These are phyloP conservation scores for Fusarium incarnatum DNA, from an alignment of 2,329 filamentous ascomycete genomes.

Conservation along the genomic window DNA sequence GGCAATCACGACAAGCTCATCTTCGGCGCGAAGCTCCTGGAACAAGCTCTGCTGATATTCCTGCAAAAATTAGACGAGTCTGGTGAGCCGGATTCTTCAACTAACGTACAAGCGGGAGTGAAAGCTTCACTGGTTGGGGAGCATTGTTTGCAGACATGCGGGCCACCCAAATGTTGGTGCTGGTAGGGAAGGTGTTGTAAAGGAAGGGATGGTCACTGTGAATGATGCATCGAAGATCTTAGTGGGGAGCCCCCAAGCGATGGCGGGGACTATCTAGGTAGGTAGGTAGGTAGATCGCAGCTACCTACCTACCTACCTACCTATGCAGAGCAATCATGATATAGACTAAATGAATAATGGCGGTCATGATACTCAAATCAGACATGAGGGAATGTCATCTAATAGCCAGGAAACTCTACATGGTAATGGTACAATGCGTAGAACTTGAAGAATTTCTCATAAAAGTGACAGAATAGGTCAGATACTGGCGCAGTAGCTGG, in stretches of 20 bases:
- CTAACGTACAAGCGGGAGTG: constrained; percentile 67
- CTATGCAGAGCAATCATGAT: constrained; percentile 7
- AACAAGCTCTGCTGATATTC: constrained; percentile 97
- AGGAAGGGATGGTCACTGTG: constrained; percentile 24
- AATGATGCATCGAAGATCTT: constrained; percentile 33
- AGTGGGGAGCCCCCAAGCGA: constrained; percentile 24
- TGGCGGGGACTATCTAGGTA: constrained; percentile 13
- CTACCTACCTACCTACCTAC: background rate
- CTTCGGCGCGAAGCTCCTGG: constrained; percentile 86
- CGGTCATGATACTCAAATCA: background rate
- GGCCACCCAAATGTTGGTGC: constrained; percentile 38
- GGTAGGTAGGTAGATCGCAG: background rate
- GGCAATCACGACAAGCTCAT: constrained; percentile 93
- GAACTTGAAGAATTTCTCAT: background rate
- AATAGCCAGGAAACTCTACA: background rate
- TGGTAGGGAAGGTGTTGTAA: constrained; percentile 27
- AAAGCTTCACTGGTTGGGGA: constrained; percentile 81
- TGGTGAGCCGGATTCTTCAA: background rate
- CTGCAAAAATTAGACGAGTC: constrained; percentile 54
- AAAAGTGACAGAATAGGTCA: background rate
- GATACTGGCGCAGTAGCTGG: no score
- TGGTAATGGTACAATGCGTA: background rate
- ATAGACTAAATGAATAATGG: background rate
- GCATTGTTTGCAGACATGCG: constrained; percentile 66
- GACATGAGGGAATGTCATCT: background rate